Conservation (phyloP, 2,329 filamentous ascomycete species). For the Elsinoe necatrix region DNA sequence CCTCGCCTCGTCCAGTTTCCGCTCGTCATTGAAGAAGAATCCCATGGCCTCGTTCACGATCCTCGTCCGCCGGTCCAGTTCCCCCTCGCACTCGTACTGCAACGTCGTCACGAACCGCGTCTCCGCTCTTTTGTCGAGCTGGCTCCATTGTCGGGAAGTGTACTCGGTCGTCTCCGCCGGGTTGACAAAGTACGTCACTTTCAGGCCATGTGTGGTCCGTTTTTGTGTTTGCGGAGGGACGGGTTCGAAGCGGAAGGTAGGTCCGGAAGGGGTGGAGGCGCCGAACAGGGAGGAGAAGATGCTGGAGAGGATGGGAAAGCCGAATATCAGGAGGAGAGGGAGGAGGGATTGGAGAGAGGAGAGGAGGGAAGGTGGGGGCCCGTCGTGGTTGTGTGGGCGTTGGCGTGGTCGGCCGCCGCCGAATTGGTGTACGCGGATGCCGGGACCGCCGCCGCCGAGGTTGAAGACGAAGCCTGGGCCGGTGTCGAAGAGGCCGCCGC, state of each 20-base stretch:
- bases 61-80: constrained; percentile 56
- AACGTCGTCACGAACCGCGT: constrained; percentile 60
- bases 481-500: constrained; percentile 56
- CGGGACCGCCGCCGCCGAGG: constrained; percentile 65
- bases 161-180: constrained; percentile 67
- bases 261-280: constrained; percentile 48
- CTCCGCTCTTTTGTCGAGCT: constrained; percentile 73
- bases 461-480: constrained; percentile 93
- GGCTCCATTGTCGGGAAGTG: constrained; percentile 57
- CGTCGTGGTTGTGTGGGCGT: constrained; percentile 57
- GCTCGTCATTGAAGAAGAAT: constrained; percentile 75
- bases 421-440: constrained; percentile 91
- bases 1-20: constrained; percentile 66
- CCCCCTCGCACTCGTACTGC: constrained; percentile 63
- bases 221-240: constrained; percentile 63
- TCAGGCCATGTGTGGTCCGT: constrained; percentile 60
- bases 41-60: constrained; percentile 72
- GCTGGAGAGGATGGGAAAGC: constrained; percentile 73
- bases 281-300: constrained; percentile 69
- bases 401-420: constrained; percentile 69
- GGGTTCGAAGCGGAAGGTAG: constrained; percentile 70
- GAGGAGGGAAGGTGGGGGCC: constrained; percentile 45
- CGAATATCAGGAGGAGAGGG: constrained; percentile 74
- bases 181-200: constrained; percentile 78
- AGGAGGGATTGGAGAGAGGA: constrained; percentile 46